phyloP scores from a whole-genome alignment of 345 rosid species.

The Populus alba region DNA sequence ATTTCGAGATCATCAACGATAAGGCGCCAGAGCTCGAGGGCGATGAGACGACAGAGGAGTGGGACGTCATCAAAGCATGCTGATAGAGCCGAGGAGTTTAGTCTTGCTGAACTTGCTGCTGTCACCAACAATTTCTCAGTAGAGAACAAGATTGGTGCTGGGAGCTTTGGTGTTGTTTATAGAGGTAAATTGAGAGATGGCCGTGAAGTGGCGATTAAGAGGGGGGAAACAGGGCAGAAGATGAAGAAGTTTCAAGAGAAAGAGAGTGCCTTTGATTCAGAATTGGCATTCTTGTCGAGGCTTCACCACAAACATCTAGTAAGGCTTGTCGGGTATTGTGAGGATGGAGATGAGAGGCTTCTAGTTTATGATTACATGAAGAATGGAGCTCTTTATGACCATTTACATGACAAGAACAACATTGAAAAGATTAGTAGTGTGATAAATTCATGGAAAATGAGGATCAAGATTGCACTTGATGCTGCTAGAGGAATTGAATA shows the following conservation, averaged over 20 bases:
- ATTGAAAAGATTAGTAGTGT: conserved; percentile 54
- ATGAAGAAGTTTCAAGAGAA: conserved; percentile 79
- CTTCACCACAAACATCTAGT: conserved; percentile 91
- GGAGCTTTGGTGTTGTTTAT: conserved; percentile 89
- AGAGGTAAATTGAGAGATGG: conserved; percentile 66
- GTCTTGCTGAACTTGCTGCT: conserved; percentile 58
- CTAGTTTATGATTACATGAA: conserved; percentile 91
- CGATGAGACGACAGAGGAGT: conserved; percentile 86
- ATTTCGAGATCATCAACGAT: conserved; percentile 64
- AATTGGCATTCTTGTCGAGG: conserved; percentile 73
- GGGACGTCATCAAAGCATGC: conserved; percentile 85
- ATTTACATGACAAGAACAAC: conserved; percentile 60
- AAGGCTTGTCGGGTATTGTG: conserved; percentile 82
- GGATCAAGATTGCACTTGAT: conserved; percentile 77
- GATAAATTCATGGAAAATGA: conserved; percentile 80
- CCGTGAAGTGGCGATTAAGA: conserved; percentile 83
- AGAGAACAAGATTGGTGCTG: conserved; percentile 82
- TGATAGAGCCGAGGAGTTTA: conserved; percentile 77
- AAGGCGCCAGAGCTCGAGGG: conserved; percentile 71
- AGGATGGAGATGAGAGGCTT: conserved; percentile 73
- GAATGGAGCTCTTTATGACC: conserved; percentile 81
- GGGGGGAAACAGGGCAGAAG: conserved; percentile 67
- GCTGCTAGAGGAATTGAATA: conserved; percentile 89
- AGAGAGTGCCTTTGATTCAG: conserved; percentile 88
- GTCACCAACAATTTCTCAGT: conserved; percentile 72